Conservation (phyloP, 2,329 filamentous ascomycete genomes). For the Didymella arachidicola region DNA sequence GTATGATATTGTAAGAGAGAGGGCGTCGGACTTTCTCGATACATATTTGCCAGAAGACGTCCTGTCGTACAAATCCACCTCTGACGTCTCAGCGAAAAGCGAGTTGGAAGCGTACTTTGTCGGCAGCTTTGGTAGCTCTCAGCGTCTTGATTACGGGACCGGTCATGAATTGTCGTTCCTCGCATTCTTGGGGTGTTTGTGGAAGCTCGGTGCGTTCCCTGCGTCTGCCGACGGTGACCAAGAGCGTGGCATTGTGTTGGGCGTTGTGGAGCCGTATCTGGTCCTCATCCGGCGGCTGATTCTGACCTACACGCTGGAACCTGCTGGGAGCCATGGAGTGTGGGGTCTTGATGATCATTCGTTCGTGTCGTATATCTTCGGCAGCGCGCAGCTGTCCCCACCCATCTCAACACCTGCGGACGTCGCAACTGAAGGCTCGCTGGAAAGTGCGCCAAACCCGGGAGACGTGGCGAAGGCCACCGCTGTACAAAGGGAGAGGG, state of each 20-base stretch:
- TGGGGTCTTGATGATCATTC: constrained; percentile 99
- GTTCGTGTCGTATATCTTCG: constrained; percentile 93
- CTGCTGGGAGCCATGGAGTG: constrained; percentile 93
- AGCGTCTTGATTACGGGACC: constrained; percentile 93
- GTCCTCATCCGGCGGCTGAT: constrained; percentile 82
- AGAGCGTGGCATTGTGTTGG: constrained; percentile 82
- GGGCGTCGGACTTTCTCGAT: constrained; percentile 63
- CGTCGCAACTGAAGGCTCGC: constrained; percentile 81
- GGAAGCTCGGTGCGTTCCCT: constrained; percentile 85
- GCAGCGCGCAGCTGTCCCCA: constrained; percentile 86
- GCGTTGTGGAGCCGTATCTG: constrained; percentile 86
- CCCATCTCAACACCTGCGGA: constrained; percentile 65
- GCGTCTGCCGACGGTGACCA: constrained; percentile 62
- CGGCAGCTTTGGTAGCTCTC: constrained; percentile 85
- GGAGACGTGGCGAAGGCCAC: constrained; percentile 64
- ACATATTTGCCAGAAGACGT: constrained; percentile 63
- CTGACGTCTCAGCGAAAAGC: constrained; percentile 59
- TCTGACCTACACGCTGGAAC: constrained; percentile 89
- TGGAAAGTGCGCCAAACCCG: constrained; percentile 72
- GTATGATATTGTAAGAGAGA: constrained; percentile 72
- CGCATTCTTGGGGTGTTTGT: constrained; percentile 86
- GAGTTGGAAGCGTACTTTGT: constrained; percentile 83
- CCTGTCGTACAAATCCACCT: constrained; percentile 45
- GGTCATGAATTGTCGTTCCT: constrained; percentile 95
- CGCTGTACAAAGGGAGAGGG: constrained; percentile 52